Conservation (phyloP, 768 basidiomycete genomes). For the Russula dissimulans region DNA sequence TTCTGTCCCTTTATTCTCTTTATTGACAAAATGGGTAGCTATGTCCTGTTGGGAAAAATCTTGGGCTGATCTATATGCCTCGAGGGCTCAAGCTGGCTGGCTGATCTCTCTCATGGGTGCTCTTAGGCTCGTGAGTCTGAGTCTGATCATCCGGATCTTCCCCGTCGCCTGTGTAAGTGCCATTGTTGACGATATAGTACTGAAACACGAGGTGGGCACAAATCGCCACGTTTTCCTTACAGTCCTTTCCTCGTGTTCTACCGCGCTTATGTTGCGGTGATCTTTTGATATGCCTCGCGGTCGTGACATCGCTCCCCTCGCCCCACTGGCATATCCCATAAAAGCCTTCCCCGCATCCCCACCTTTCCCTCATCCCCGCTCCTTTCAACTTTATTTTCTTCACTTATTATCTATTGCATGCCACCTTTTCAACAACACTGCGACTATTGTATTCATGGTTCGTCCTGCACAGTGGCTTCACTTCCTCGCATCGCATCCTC, state of each 20-base stretch:
- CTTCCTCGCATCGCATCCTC: background rate
- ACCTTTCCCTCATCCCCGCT: background rate
- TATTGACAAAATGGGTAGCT: background rate
- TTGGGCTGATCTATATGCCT: background rate
- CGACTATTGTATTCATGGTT: constrained; percentile 3
- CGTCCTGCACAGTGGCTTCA: background rate
- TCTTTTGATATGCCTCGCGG: background rate
- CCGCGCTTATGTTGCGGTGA: background rate
- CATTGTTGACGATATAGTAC: background rate
- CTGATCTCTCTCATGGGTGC: background rate
- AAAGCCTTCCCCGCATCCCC: background rate
- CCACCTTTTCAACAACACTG: background rate
- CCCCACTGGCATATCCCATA: background rate
- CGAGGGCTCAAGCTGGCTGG: background rate
- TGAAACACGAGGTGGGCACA: background rate
- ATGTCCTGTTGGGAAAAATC: background rate
- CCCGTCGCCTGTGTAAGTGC: background rate
- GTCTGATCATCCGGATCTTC: background rate
- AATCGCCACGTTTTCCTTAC: background rate
- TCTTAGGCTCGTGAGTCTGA: background rate
- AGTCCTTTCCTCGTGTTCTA: background rate
- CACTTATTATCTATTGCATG: constrained; percentile 11
- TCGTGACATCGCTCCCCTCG: background rate
- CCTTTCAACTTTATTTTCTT: background rate
- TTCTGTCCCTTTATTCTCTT: background rate